Percentiles rank a stretch among this genome's conserved stretches.
Evolutionary conservation across 140 eudicot genomes (phyloP).

Genomic region (Stevia rebaudiana): DNA sequence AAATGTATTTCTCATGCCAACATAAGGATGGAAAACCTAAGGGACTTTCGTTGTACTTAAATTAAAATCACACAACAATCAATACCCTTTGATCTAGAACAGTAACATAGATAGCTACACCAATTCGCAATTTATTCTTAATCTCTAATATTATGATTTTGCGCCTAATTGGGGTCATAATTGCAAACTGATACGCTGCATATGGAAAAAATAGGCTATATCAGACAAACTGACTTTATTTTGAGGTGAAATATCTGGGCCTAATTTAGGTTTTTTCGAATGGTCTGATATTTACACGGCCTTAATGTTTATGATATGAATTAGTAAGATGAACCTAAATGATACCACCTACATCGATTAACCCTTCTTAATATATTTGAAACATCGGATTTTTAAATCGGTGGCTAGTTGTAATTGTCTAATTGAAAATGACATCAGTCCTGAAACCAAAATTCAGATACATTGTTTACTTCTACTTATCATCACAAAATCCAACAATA

Average conservation of each 20-base stretch:
- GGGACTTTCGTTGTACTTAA: slow-evolving; percentile 11
- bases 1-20: background rate
- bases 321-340: background rate
- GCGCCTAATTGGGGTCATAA: background rate
- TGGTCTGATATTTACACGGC: background rate
- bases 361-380: background rate
- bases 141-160: background rate
- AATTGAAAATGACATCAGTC: background rate
- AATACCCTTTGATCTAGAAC: background rate
- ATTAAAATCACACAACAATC: slow-evolving; percentile 2
- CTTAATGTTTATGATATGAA: background rate
- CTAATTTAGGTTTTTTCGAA: background rate
- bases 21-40: slow-evolving; percentile 10
- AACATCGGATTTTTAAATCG: background rate
- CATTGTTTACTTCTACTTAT: background rate
- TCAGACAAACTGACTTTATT: slow-evolving; percentile 1
- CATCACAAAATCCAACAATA: slow-evolving; percentile 1
- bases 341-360: background rate
- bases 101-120: background rate
- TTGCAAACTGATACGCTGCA: background rate
- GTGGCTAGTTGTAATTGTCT: background rate
- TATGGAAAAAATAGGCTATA: too few species aligned
- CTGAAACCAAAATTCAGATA: background rate
- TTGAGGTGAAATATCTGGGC: background rate
- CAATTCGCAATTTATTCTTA: background rate